Evolutionary conservation across 1,284 basidiomycete species (phyloP), one percentile per base, ranked within the genome.

Genomic region (Stygiomarasmius scandens): DNA sequence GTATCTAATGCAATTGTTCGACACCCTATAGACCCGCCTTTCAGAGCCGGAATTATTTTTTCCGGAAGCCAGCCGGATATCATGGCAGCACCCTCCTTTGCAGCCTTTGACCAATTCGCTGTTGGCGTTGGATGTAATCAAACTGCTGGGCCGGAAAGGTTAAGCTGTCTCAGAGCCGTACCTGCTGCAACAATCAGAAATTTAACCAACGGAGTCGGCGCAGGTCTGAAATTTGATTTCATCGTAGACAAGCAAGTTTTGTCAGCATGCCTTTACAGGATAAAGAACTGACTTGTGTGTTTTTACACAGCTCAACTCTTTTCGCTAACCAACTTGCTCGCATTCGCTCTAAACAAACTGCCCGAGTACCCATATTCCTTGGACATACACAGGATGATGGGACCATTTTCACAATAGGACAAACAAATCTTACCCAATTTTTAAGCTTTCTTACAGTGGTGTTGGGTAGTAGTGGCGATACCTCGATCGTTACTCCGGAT

Each of bases 381-480:
- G 62, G 62, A 11, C 53, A 55, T 24, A 60, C 23, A 29, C 50
- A 64, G 24, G 47, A 65, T 32, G 62, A 65, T 45, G 62, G 64
- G 20, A 50, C 63, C 3, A n/a, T 64, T 3, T 63, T 64, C 27
- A 55, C 61, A 4, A 6, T 61, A 14, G 58, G 58, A 27, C 44
- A 43, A 5, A 55, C 54, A 2, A 54, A 65, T 29, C 59, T 63
- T 3, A 41, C 60, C 3, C 41, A 32, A 8, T 64, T 53, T 23
- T n/a, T n/a, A n/a, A n/a, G n/a, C n/a, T n/a, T n/a, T n/a, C n/a
- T n/a, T n/a, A n/a, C n/a, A n/a, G n/a, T n/a, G n/a, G n/a, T n/a
- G n/a, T 55, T 64, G 22, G 8, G 19, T 10, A 32, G 29, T 12
- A 23, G 22, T 6, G 16, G n/a, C 0, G 49, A 57, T 10, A n/a